phyloP scores from a whole-genome alignment of 495 filamentous ascomycete species.

The Tuber calosporum region DNA sequence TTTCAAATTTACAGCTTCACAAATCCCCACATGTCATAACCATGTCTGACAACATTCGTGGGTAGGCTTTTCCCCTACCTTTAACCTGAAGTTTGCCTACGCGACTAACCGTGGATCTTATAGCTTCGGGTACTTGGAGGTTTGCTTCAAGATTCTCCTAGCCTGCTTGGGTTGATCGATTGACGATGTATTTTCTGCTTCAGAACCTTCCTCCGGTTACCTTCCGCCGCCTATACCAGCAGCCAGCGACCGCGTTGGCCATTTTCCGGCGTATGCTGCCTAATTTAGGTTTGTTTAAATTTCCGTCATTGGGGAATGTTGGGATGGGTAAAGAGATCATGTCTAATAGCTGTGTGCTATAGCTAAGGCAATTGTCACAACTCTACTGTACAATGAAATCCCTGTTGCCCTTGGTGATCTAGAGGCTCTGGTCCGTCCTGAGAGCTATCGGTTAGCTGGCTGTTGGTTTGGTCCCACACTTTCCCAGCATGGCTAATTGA shows the following conservation, averaged over 20 bases:
- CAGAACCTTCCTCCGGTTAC: constrained; percentile 78
- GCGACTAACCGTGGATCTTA: constrained; percentile 17
- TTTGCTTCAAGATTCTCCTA: constrained; percentile 8
- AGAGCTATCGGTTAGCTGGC: constrained; percentile 55
- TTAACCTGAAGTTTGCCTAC: not conserved
- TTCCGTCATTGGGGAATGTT: not conserved
- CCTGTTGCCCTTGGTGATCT: constrained; percentile 69
- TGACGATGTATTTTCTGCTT: constrained; percentile 3
- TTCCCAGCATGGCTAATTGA: constrained; percentile 3
- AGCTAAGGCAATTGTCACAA: constrained; percentile 96
- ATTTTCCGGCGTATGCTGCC: constrained; percentile 97
- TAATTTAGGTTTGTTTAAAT: constrained; percentile 60
- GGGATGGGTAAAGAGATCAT: not conserved
- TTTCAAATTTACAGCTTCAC: constrained; percentile 6
- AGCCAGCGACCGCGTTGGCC: constrained; percentile 88
- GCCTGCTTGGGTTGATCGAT: constrained; percentile 2
- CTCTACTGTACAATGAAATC: constrained; percentile 74
- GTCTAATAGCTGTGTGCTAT: constrained; percentile 13
- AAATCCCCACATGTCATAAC: constrained; percentile 8
- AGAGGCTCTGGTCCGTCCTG: constrained; percentile 72
- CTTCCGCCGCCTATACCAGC: constrained; percentile 83
- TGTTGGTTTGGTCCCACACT: not conserved
- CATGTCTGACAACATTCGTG: constrained; percentile 35
- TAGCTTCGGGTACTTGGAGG: constrained; percentile 35
- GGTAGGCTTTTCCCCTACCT: constrained; percentile 18